Percentiles rank a stretch among this genome's conserved stretches.
These are phyloP conservation scores for Rhizopogon rudus DNA, from an alignment of 768 basidiomycete species.

Conservation along the genomic window DNA sequence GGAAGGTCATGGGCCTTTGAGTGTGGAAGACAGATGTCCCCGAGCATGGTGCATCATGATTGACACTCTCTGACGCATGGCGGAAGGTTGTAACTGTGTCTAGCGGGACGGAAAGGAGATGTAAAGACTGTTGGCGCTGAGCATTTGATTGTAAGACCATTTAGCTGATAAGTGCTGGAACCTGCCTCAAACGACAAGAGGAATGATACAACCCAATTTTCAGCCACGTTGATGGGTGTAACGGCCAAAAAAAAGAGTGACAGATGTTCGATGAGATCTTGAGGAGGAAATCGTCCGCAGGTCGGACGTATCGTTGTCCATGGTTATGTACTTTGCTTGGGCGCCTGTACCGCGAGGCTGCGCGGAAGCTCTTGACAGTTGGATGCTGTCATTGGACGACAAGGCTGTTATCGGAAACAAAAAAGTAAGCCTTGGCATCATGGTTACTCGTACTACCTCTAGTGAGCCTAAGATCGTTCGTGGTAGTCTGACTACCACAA, in stretches of 20 bases:
- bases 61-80: neutral
- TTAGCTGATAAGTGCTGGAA: neutral
- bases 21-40: neutral
- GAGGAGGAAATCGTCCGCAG: neutral
- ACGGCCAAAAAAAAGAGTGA: neutral
- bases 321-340: neutral
- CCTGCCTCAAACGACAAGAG: neutral
- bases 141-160: neutral
- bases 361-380: neutral
- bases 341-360: neutral
- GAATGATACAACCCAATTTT: neutral
- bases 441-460: too few relatives aligned
- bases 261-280: neutral
- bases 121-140: neutral
- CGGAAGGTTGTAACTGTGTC: neutral
- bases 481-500: too few relatives aligned
- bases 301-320: neutral
- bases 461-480: too few relatives aligned
- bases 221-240: neutral
- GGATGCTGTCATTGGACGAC: neutral
- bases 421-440: too few relatives aligned
- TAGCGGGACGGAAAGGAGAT: neutral
- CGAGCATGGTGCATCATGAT: neutral
- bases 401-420: neutral
- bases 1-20: neutral